Evolutionary conservation across 1,284 basidiomycete genomes (phyloP), one percentile per base, ranked within the genome.

Genomic region (Schizopora paradoxa): DNA sequence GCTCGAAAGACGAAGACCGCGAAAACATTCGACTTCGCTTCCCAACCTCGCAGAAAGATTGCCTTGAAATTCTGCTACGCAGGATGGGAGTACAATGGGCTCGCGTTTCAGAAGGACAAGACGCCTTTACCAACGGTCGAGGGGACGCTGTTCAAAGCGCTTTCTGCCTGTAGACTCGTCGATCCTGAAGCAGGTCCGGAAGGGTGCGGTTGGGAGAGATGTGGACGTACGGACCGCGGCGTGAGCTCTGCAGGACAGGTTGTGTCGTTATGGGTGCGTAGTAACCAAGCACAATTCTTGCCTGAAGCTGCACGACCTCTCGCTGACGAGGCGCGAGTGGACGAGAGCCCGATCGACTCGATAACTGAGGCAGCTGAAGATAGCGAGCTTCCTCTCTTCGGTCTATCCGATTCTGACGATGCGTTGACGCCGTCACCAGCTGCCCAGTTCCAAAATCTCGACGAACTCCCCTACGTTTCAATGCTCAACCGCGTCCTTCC

Each of bases 171-270:
- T 1, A 73, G 80, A 43, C 68, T 97, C 26, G 76, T 96, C 19
- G 88, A 92, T 59, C 72, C 71, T 0, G 76, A 73, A 0, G 75
- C 66, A 6, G 91, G 91, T 4, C 72, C 89, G 51, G 89, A 93
- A 13, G 89, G 84, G 0, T 93, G 91, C 58, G 90, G 79, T 19
- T 99, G 91, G 80, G 84, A 87, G 58, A 74, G 83, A 49, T 98
- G 95, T 65, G 95, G 95, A 8, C 68, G 96, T 55, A 99, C 95
- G 19, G 95, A 99, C 70, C 74, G 85, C 28, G 95, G 96, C 0
- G 95, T 99, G 40, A 94, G 90, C 60, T 91, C 89, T 32, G 90
- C 89, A 5, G 93, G 92, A 1, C 95, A 99, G 63, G 94, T 99
- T 27, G 75, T 98, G 32, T 91, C 89, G 43, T 71, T 99, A 1